These are phyloP conservation scores for Aureobasidium lini DNA, from an alignment of 2,329 filamentous ascomycete genomes.

Conservation along the genomic window DNA sequence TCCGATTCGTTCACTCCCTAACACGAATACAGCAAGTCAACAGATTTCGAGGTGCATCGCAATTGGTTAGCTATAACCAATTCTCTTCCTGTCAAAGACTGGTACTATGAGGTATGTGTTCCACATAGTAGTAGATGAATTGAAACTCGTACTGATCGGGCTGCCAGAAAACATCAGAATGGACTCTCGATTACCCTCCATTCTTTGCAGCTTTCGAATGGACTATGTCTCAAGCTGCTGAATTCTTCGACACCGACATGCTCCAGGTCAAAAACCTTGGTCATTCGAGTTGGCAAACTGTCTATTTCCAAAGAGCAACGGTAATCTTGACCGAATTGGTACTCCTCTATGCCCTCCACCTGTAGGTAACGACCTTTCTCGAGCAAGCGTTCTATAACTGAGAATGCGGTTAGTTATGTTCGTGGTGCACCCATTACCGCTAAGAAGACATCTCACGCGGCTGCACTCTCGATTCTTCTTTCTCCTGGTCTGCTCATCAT, in stretches of 20 bases:
- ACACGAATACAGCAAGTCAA: constrained; percentile 68
- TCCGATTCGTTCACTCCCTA: constrained; percentile 15
- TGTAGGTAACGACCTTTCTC: constrained; percentile 41
- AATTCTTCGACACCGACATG: constrained; percentile 72
- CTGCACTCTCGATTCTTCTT: constrained; percentile 79
- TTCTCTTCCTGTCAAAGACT: constrained; percentile 76
- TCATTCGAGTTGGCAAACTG: constrained; percentile 86
- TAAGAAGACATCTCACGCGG: constrained; percentile 75
- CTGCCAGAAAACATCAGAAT: constrained; percentile 79
- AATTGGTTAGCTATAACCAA: constrained; percentile 98
- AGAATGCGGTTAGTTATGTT: constrained; percentile 56
- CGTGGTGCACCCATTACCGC: constrained; percentile 57
- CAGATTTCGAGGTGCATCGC: constrained; percentile 96
- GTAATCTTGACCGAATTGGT: constrained; percentile 82
- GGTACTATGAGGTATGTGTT: constrained; percentile 74
- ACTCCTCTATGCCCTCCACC: constrained; percentile 71
- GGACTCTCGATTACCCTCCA: constrained; percentile 97
- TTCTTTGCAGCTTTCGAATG: constrained; percentile 98
- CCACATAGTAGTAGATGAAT: not conserved
- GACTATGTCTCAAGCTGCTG: constrained; percentile 74
- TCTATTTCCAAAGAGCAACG: constrained; percentile 87
- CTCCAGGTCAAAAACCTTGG: constrained; percentile 70
- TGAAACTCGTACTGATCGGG: constrained; percentile 14
- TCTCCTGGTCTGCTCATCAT: constrained; percentile 94
- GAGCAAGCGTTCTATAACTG: not conserved